Percentiles rank a stretch among this genome's conserved stretches.
These are phyloP conservation scores for Arthrobotrys conoides DNA, from an alignment of 2,329 filamentous ascomycete species.

Conservation along the genomic window DNA sequence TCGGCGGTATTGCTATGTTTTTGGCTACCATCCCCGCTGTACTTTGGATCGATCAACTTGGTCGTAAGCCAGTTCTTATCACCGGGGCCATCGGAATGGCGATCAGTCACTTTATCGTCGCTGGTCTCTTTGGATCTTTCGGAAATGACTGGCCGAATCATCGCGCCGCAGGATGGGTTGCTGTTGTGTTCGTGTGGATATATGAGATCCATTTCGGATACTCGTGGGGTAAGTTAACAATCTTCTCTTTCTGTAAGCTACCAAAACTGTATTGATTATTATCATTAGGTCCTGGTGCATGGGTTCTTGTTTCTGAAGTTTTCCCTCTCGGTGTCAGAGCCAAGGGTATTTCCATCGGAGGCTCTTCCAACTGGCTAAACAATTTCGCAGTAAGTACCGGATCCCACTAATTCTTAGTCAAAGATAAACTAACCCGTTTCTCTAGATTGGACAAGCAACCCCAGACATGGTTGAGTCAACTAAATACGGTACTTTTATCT, in stretches of 20 bases:
- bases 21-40: slow-evolving; percentile 72
- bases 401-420: neutral
- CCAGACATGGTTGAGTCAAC: slow-evolving; percentile 75
- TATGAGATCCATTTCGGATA: slow-evolving; percentile 76
- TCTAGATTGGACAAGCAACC: slow-evolving; percentile 74
- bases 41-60: slow-evolving; percentile 70
- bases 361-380: slow-evolving; percentile 76
- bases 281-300: neutral
- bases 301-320: slow-evolving; percentile 71
- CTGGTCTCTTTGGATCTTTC: slow-evolving; percentile 72
- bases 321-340: slow-evolving; percentile 75
- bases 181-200: slow-evolving; percentile 74
- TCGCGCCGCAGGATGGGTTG: slow-evolving; percentile 71
- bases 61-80: slow-evolving; percentile 69
- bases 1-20: slow-evolving; percentile 80
- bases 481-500: slow-evolving; percentile 73
- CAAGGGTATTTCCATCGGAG: slow-evolving; percentile 77
- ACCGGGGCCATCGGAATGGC: slow-evolving; percentile 69
- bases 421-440: slow-evolving; percentile 16
- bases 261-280: slow-evolving; percentile 40
- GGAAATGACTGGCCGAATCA: slow-evolving; percentile 71
- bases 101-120: slow-evolving; percentile 70
- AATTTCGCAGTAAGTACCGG: slow-evolving; percentile 71
- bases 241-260: slow-evolving; percentile 63
- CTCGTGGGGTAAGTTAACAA: slow-evolving; percentile 70